Base-by-base conservation (phyloP, 2,329 filamentous ascomycete species). In the Pseudocercospora musae region DNA sequence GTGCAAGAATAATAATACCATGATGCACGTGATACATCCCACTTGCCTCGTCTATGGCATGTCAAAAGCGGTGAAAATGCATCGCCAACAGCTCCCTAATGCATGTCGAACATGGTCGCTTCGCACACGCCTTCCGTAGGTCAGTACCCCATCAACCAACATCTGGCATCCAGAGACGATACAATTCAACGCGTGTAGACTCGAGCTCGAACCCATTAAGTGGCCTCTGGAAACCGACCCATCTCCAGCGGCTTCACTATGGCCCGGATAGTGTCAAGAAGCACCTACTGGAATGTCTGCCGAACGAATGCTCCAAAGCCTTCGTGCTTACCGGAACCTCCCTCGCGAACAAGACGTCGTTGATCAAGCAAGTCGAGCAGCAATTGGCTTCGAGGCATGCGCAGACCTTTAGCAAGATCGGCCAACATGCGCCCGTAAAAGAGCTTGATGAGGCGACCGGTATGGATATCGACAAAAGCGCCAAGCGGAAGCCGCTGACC, bases 281-380 rank as follows among this genome's bases (percentile, higher is more conserved):
- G 9, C 75, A 85, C 65, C 73, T 85, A 1, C 62, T 81, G 11
- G 73, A 76, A 20, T 77, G 75, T 56, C 77, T 85, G 0, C 81
- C 78, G 0, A 75, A 62, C 10, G 68, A 73, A 2, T 70, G 69
- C 2, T 84, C 82, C 57, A 84, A 84, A 73, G 84, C 83, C 1
- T 85, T 85, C 73, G 82, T 86, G 68, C 80, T 86, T 49, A 85
- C 84, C 0, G 82, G 83, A 23, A 76, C 73, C 46, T 85, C 83
- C 0, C 77, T 86, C 6, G 80, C 81, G 6, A 82, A 72, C 46
- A 85, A 84, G 67, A 85, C 84, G 0, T 74, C 78, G 0, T 75
- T 86, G 7, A 78, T 86, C 64, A 77, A 79, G 59, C 74, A 81
- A 54, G 77, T 85, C 15, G 82, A 85, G 72, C 65, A 76, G 10